These are phyloP conservation scores for Prunus kanzakura DNA, from an alignment of 306 rosid species.

Conservation along the genomic window DNA sequence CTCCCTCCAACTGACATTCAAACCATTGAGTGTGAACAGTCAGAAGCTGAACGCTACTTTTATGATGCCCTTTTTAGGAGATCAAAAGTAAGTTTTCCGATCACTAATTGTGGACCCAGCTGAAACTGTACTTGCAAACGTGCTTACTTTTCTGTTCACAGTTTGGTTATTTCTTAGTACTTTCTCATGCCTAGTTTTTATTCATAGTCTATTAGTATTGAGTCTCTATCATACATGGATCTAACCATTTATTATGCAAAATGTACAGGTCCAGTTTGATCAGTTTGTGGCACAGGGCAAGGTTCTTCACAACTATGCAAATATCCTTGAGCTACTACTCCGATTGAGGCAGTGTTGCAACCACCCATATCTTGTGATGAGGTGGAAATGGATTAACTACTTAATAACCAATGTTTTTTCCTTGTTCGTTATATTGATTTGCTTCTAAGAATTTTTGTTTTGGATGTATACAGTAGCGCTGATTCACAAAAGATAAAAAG, in stretches of 20 bases:
- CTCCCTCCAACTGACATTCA: slow-evolving; percentile 74
- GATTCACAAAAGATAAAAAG: not conserved
- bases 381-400: slow-evolving; percentile 39
- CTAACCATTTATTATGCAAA: slow-evolving; percentile 13
- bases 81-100: slow-evolving; percentile 59
- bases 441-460: slow-evolving; percentile 25
- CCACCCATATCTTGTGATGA: slow-evolving; percentile 78
- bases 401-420: not conserved
- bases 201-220: not conserved
- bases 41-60: slow-evolving; percentile 75
- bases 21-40: slow-evolving; percentile 65
- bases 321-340: slow-evolving; percentile 76
- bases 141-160: not conserved
- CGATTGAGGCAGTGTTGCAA: slow-evolving; percentile 88
- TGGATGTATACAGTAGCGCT: slow-evolving; percentile 26
- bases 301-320: slow-evolving; percentile 72
- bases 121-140: not conserved
- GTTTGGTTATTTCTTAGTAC: not conserved
- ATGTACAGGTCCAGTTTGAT: slow-evolving; percentile 73
- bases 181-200: not conserved
- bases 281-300: slow-evolving; percentile 80
- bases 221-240: not conserved
- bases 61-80: slow-evolving; percentile 69
- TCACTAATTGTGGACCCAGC: not conserved
- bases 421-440: not conserved